These are phyloP conservation scores for Suhomyces coccinellae DNA, from an alignment of 1,139 yeast species.

Conservation along the genomic window DNA sequence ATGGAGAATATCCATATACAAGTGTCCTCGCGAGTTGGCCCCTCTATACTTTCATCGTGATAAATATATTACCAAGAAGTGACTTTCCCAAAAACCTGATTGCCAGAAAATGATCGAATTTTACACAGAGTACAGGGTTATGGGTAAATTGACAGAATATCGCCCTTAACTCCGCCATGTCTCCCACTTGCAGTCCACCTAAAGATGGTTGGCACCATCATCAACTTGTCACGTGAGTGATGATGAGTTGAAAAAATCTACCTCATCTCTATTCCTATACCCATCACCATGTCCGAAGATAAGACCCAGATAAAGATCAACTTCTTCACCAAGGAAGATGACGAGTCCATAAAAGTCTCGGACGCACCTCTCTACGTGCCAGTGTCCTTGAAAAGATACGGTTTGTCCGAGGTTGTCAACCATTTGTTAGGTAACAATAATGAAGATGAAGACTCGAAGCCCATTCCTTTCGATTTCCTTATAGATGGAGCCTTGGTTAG, in stretches of 20 bases:
- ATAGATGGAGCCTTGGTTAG: constrained; percentile 81
- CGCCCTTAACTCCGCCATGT: too few relatives aligned
- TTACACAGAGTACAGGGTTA: too few relatives aligned
- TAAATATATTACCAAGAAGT: too few relatives aligned
- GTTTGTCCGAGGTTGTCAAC: constrained; percentile 92
- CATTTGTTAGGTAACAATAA: constrained; percentile 59
- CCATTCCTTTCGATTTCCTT: constrained; percentile 90
- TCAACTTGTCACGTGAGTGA: constrained; percentile 9
- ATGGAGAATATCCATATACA: too few relatives aligned
- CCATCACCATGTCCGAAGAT: constrained; percentile 27
- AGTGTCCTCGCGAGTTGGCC: too few relatives aligned
- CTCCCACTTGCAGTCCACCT: too few relatives aligned
- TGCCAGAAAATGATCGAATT: too few relatives aligned
- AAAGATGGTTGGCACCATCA: too few relatives aligned
- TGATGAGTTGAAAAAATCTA: constrained; percentile 17
- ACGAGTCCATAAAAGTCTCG: constrained; percentile 67
- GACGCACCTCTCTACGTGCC: constrained; percentile 90
- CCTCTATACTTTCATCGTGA: too few relatives aligned
- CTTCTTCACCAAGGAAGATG: constrained; percentile 85
- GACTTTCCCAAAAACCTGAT: too few relatives aligned
- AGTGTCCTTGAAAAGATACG: constrained; percentile 79
- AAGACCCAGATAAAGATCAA: constrained; percentile 64
- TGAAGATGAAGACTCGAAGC: constrained; percentile 46
- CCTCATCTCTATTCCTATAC: constrained; percentile 2
- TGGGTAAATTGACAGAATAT: too few relatives aligned